Conservation (phyloP, 306 rosid species). For the Dryas octopetala region DNA sequence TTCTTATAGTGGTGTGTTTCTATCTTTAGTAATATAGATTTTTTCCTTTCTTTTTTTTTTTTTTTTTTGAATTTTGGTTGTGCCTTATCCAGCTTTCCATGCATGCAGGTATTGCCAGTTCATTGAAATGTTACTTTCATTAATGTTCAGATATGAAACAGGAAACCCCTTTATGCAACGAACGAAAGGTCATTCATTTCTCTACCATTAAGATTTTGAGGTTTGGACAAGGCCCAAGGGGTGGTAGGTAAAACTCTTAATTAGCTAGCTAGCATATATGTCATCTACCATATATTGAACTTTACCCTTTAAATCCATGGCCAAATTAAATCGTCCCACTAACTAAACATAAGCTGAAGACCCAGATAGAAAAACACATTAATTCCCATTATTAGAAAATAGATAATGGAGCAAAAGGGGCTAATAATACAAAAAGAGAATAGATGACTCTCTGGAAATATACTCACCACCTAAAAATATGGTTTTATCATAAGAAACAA, state of each 20-base stretch:
- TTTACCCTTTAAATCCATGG: constrained; percentile 32
- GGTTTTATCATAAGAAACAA: constrained; percentile 36
- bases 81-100: constrained; percentile 18
- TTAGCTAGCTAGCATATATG: background rate
- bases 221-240: background rate
- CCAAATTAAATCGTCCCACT: constrained; percentile 30
- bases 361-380: constrained; percentile 27
- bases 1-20: background rate
- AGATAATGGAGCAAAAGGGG: constrained; percentile 15
- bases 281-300: constrained; percentile 19
- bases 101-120: constrained; percentile 20
- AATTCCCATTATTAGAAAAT: constrained; percentile 23
- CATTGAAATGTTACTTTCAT: constrained; percentile 32
- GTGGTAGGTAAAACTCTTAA: constrained; percentile 39
- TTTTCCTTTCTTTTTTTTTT: background rate
- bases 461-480: constrained; percentile 51
- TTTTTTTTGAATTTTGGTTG: background rate
- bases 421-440: constrained; percentile 33
- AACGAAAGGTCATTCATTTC: constrained; percentile 9
- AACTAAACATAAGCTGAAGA: constrained; percentile 34
- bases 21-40: background rate
- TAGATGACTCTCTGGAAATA: constrained; percentile 24
- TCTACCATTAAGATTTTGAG: constrained; percentile 11
- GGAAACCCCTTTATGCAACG: constrained; percentile 16
- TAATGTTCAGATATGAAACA: constrained; percentile 28